Base-by-base conservation (phyloP, 2,329 filamentous ascomycete genomes). In the Aspergillus unguis region DNA sequence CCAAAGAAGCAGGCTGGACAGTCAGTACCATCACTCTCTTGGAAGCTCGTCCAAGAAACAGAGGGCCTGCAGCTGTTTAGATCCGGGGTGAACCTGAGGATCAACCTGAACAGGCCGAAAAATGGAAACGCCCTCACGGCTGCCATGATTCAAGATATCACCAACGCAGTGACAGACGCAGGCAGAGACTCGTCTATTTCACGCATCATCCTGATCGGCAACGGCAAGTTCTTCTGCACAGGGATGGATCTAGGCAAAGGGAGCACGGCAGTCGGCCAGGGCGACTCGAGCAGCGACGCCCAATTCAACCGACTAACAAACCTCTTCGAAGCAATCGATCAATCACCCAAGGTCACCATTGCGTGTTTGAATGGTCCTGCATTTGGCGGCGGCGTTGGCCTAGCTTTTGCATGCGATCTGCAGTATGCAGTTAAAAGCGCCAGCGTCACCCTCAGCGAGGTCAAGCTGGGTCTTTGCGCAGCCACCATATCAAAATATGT, bases 391-490 rank as follows among this genome's bases (percentile, higher is more conserved):
- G 75, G 75, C 0, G 72, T 76, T 2, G 75, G 75, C 0, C 60
- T 78, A 0, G 72, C 71, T 0, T 75, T 76, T 56, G 64, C 66
- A 1, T 77, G 74, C 56, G 74, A 77, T 49, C 58, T 77, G 8
- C 65, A 74, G 4, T 43, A 62, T 6, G 61, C 51, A 3, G 45
- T 54, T 1, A 44, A 50, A 4, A 28, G 38, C 3, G 61, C 64
- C 1, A 58, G 50, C 1, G 42, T 66, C 7, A 73, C 65, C 1
- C 59, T 77, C 4, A 75, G 67, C 53, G 74, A 77, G 44, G 71
- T 70, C 3, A 75, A 72, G 46, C 46, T 57, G 26, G 55, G 55
- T 3, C 31, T 53, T 17, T 53, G 44, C n/a, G 28, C 50, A 2
- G 50, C 50, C 5, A 53, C 50, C 5, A 53, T 53, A n/a, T 53